Evolutionary conservation across 495 filamentous ascomycete genomes (phyloP).

Genomic region (Penicillium lagena): DNA sequence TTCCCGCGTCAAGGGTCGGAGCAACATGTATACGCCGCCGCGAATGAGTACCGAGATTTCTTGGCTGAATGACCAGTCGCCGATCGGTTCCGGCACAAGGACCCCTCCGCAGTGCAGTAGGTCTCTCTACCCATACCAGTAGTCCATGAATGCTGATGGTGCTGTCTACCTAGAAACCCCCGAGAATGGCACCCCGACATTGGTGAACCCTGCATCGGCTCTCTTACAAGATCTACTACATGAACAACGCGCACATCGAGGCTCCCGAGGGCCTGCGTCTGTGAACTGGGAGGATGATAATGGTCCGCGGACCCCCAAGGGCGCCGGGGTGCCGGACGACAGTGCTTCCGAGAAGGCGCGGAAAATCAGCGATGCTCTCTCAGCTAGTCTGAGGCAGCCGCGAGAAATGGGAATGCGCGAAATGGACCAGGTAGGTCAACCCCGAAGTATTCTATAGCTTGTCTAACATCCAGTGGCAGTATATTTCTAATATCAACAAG

Average conservation of each 20-base stretch:
- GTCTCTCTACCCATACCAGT: not conserved
- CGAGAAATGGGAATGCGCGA: slow-evolving; percentile 46
- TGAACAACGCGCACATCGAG: slow-evolving; percentile 39
- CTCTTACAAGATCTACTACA: slow-evolving; percentile 42
- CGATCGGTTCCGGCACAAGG: slow-evolving; percentile 6
- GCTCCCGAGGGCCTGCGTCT: slow-evolving; percentile 18
- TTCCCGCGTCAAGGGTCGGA: slow-evolving; percentile 29
- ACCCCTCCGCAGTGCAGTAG: slow-evolving; percentile 20
- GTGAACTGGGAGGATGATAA: slow-evolving; percentile 20
- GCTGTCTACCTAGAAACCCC: slow-evolving; percentile 16
- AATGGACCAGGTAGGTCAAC: slow-evolving; percentile 38
- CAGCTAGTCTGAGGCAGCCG: slow-evolving; percentile 22
- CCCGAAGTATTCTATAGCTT: not conserved
- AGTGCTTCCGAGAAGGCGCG: slow-evolving; percentile 31
- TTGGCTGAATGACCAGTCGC: slow-evolving; percentile 31
- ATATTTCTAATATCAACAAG: slow-evolving; percentile 64
- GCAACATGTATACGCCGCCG: slow-evolving; percentile 33
- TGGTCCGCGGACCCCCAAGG: slow-evolving; percentile 24
- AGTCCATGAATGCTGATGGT: slow-evolving; percentile 4
- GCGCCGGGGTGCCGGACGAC: slow-evolving; percentile 24
- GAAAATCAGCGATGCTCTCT: slow-evolving; percentile 17
- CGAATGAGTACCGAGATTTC: slow-evolving; percentile 23
- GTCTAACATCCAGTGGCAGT: slow-evolving; percentile 15
- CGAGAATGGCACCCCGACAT: slow-evolving; percentile 19
- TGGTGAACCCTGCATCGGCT: slow-evolving; percentile 39